A percentile compares a stretch with the other conserved stretches of the same genome.
Conservation (phyloP, 116 monocot genomes). For the Phalaenopsis hybrid region DNA sequence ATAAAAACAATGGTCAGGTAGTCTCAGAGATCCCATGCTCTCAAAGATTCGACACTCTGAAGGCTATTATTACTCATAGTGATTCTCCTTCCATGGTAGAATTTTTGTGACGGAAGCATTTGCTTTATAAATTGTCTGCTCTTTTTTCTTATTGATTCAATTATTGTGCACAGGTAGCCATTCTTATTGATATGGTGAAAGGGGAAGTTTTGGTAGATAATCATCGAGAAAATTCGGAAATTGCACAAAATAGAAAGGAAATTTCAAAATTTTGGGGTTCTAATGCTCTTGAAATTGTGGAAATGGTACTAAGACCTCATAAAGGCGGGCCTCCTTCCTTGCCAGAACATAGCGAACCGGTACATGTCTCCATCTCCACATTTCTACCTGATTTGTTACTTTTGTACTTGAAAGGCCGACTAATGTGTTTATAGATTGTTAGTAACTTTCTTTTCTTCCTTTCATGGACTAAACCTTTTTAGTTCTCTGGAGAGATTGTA, state of each 20-base stretch:
- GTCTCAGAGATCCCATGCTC: slow-evolving; percentile 54
- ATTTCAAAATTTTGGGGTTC: slow-evolving; percentile 28
- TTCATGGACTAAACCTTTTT: neutral
- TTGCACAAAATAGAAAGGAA: slow-evolving; percentile 10
- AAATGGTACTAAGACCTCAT: slow-evolving; percentile 64
- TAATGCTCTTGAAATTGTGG: slow-evolving; percentile 61
- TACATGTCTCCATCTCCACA: slow-evolving; percentile 13
- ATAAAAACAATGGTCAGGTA: slow-evolving; percentile 38
- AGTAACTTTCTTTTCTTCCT: neutral
- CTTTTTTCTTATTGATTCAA: slow-evolving; percentile 9
- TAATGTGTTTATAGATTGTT: neutral
- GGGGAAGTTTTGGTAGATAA: slow-evolving; percentile 31
- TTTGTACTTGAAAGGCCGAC: neutral
- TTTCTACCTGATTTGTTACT: neutral
- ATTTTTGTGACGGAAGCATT: neutral
- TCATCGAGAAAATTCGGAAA: slow-evolving; percentile 5
- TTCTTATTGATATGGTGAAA: slow-evolving; percentile 75
- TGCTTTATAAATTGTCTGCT: neutral
- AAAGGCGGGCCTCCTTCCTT: slow-evolving; percentile 83
- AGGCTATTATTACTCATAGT: slow-evolving; percentile 61
- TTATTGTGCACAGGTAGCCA: slow-evolving; percentile 43
- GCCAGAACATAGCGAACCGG: slow-evolving; percentile 71
- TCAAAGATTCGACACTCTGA: slow-evolving; percentile 58
- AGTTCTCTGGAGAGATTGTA: neutral
- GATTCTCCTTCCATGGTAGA: slow-evolving; percentile 73